Base-by-base conservation (phyloP, 345 rosid genomes). In the Noccaea bulbosa region DNA sequence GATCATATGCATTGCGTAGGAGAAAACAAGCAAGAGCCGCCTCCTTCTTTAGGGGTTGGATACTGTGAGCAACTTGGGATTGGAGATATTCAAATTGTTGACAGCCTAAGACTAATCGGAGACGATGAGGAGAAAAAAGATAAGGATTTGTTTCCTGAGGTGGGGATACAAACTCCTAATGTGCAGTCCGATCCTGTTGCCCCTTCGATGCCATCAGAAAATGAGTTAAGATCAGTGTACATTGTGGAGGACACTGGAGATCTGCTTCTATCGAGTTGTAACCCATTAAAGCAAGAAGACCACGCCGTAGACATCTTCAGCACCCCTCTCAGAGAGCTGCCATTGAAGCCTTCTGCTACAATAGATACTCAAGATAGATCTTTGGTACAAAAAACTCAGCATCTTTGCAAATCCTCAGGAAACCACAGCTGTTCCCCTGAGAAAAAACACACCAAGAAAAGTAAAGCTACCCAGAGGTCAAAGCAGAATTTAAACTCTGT, bases 381-480 rank as follows among this genome's bases (percentile, higher is more conserved):
- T 63, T 54, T 62, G 46, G 73, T 65, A 79, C 71, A 77, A 35
- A 76, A 77, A 67, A 62, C 70, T 69, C 73, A 60, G 75, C 78
- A 78, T 62, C 59, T 64, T 35, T 50, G 72, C 20, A 82, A 80
- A 46, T 69, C 72, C 60, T 30, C 64, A 4, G 84, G 80, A 22
- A 72, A 69, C 14, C 72, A 58, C 39, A 65, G 41, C 49, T 46
- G 78, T 69, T 72, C 66, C 67, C 83, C 61, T 68, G 85, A 72
- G 68, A 81, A 80, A 34, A 78, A 55, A 38, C 77, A 75, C 6
- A 30, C 65, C 47, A 84, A 74, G 71, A 82, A 69, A 75, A 79
- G 72, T 74, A 74, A 65, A 57, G 68, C 22, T 22, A 57, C 38
- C 3, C 81, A 63, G 79, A 83, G 77, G 67, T 53, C 69, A 54